Conservation (phyloP, 345 rosid genomes). For the Brassica napus region DNA sequence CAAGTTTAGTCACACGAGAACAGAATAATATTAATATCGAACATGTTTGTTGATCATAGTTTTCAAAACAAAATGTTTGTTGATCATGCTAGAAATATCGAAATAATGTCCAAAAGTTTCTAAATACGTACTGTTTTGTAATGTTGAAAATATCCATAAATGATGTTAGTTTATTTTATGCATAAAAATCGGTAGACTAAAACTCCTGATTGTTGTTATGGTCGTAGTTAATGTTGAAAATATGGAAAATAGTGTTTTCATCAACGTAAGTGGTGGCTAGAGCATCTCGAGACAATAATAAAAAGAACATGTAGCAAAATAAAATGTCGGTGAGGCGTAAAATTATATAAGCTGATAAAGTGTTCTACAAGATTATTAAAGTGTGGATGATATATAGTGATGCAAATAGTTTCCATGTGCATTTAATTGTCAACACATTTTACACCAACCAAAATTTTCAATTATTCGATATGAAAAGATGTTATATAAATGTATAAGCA, state of each 20-base stretch:
- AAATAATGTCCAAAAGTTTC: background rate
- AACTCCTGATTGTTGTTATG: background rate
- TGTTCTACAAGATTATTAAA: background rate
- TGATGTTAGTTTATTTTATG: background rate
- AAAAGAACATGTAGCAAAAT: background rate
- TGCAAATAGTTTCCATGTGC: conserved; percentile 34
- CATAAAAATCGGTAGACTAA: background rate
- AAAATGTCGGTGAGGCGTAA: conserved; percentile 23
- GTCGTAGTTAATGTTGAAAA: background rate
- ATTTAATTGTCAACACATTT: conserved; percentile 21
- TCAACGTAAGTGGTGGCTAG: background rate
- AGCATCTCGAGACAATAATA: background rate
- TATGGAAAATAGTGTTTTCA: background rate
- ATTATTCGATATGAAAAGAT: background rate
- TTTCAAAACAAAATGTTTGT: background rate
- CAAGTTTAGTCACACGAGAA: background rate
- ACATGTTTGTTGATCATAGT: background rate
- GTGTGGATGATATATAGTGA: conserved; percentile 13
- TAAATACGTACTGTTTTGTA: background rate
- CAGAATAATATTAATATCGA: background rate
- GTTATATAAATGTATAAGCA: background rate
- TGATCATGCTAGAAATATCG: background rate
- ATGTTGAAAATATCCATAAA: background rate
- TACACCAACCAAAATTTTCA: conserved; percentile 27
- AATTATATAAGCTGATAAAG: background rate